A percentile compares a stretch with the other conserved stretches of the same genome.
phyloP scores from a whole-genome alignment of 139 green algal species.

The Tetradesmus obliquus region DNA sequence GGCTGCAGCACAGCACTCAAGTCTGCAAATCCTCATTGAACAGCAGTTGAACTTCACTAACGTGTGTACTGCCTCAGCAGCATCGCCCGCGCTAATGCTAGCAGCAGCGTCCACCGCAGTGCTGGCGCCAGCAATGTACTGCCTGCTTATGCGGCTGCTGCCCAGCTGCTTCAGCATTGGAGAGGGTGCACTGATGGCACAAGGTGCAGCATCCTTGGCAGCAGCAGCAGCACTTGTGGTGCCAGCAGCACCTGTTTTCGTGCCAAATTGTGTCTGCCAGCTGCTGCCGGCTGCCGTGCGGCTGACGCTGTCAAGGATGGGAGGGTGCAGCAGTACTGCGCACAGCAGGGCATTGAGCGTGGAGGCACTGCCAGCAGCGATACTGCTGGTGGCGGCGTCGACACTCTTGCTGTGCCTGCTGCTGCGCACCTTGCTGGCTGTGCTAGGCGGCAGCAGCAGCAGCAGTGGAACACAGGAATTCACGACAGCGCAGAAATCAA shows the following conservation, averaged over 20 bases:
- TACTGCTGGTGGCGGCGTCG: neutral
- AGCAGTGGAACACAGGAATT: neutral
- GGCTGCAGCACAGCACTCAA: neutral
- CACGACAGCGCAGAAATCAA: neutral
- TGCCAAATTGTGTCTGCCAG: conserved; percentile 19
- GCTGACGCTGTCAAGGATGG: neutral
- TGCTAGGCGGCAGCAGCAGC: neutral
- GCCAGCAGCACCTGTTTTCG: conserved; percentile 39
- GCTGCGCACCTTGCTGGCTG: neutral
- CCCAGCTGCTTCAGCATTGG: conserved; percentile 61
- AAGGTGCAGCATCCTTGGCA: conserved; percentile 44
- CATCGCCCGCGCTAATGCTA: neutral
- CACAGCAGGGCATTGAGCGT: conserved; percentile 1
- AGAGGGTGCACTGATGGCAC: conserved; percentile 58
- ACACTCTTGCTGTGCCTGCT: conserved; percentile 18
- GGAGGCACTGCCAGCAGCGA: conserved; percentile 11
- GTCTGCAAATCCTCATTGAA: neutral
- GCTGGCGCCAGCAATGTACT: neutral
- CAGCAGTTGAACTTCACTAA: neutral
- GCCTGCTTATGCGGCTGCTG: conserved; percentile 21
- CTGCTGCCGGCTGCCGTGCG: neutral
- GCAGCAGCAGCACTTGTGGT: conserved; percentile 26
- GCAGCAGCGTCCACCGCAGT: neutral
- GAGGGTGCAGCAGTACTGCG: conserved; percentile 3
- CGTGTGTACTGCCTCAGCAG: neutral